Conservation (phyloP, 176 grass and related monocot species). For the Rhynchospora breviuscula region DNA sequence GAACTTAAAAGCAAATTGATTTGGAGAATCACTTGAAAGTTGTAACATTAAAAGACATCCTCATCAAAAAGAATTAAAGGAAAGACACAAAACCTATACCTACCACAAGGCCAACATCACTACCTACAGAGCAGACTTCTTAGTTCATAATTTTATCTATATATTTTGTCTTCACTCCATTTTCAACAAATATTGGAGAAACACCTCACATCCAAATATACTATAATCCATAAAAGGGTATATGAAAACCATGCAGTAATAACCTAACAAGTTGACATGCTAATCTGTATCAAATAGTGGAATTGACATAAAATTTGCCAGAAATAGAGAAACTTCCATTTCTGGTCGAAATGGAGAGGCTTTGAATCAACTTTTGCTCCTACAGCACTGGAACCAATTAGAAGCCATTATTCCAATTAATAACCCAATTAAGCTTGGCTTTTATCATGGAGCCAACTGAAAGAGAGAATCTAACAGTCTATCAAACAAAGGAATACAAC, state of each 20-base stretch:
- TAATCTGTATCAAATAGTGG: background rate
- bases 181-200: background rate
- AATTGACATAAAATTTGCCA: background rate
- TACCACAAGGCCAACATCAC: constrained; percentile 11
- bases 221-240: background rate
- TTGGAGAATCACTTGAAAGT: background rate
- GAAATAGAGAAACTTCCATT: background rate
- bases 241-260: background rate
- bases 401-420: constrained; percentile 1
- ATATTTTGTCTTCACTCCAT: background rate
- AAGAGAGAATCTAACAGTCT: constrained; percentile 12
- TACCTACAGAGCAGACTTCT: background rate
- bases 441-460: background rate
- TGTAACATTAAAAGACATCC: background rate
- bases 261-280: background rate
- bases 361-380: background rate
- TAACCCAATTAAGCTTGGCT: background rate
- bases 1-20: background rate
- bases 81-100: constrained; percentile 10
- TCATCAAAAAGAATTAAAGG: background rate
- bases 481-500: background rate
- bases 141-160: background rate
- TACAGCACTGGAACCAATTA: constrained; percentile 17
- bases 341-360: background rate
- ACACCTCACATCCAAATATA: background rate